These are phyloP conservation scores for Aquilaria sinensis DNA, from an alignment of 345 rosid species.

Conservation along the genomic window DNA sequence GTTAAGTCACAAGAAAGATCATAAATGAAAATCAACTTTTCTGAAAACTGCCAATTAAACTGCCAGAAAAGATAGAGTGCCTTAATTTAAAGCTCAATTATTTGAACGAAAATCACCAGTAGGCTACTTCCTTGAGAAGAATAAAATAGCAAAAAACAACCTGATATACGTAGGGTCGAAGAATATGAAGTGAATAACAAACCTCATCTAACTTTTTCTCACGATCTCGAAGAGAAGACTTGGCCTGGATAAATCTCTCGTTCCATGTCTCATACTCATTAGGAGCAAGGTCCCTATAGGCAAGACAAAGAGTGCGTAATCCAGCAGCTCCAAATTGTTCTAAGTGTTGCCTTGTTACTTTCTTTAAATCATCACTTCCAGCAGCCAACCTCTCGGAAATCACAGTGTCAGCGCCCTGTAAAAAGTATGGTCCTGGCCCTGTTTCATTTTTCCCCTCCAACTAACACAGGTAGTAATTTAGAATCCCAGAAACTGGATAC, in stretches of 20 bases:
- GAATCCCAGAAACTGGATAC: conserved; percentile 34
- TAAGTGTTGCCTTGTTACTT: conserved; percentile 78
- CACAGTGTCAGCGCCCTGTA: conserved; percentile 98
- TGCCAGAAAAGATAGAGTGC: too few species aligned
- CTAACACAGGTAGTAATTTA: conserved; percentile 5
- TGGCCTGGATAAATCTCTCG: conserved; percentile 95
- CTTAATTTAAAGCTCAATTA: too few species aligned
- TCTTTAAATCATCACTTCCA: conserved; percentile 64
- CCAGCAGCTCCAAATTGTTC: conserved; percentile 97
- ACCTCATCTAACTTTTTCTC: conserved; percentile 99
- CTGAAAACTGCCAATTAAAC: too few species aligned
- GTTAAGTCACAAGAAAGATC: too few species aligned
- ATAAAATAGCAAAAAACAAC: conserved; percentile 8
- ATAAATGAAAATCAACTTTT: too few species aligned
- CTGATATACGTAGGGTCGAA: too few species aligned
- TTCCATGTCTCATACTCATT: conserved; percentile 87
- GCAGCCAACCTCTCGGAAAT: conserved; percentile 80
- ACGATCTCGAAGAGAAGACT: conserved; percentile 90
- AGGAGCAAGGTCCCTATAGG: conserved; percentile 72
- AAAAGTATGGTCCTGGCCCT: conserved; percentile 23
- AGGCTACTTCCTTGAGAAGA: neutral
- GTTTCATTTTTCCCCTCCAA: conserved; percentile 24
- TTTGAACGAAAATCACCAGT: conserved; percentile 1
- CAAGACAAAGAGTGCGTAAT: conserved; percentile 96
- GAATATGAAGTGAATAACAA: conserved; percentile 4